Base-by-base conservation (phyloP, 345 rosid genomes). In the Euphorbia tirucalli region DNA sequence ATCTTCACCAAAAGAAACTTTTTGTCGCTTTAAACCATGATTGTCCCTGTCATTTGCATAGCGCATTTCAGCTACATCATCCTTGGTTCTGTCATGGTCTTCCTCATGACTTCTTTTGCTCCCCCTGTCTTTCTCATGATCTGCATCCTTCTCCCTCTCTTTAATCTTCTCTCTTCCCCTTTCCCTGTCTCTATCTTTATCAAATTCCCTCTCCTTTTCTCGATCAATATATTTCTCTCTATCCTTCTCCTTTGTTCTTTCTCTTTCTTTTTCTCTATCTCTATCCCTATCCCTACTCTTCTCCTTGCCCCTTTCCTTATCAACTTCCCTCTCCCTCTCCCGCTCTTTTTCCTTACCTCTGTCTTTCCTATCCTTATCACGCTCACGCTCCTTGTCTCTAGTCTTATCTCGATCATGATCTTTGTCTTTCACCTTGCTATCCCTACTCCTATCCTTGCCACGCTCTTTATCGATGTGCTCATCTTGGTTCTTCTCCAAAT, bases 111-210 rank as follows among this genome's bases (percentile, higher is more conserved):
- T 71, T 68, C 71, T 83, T 76, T 65, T 86, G 75, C 68, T 57
- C 15, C 7, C 60, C 77, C 31, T n/a, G 13, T 70, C 77, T 77
- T 69, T 81, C 75, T 65, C 76, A 72, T 75, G 77, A 57, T 85
- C 90, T 56, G 66, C 71, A 64, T 81, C 89, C 74, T 80, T 85
- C 43, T 86, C 90, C 76, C 77, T 78, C 75, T 79, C 86, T 75
- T 61, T 82, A 22, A 59, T 63, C 75, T 77, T 88, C 75, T 87
- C 91, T 73, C 79, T 77, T 56, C 68, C 81, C 60, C 73, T 81
- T 55, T 79, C 87, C 70, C 72, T 79, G 21, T 65, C 85, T 57
- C 79, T 85, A n/a, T 83, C 86, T 62, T 48, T 72, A 7, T 68
- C 66, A 25, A 50, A 28, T 11, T 67, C 80, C 77, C 74, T 86